Evolutionary conservation across 2,329 filamentous ascomycete genomes (phyloP), one percentile per base, ranked within the genome.

Genomic region (Colletotrichum abscissum): DNA sequence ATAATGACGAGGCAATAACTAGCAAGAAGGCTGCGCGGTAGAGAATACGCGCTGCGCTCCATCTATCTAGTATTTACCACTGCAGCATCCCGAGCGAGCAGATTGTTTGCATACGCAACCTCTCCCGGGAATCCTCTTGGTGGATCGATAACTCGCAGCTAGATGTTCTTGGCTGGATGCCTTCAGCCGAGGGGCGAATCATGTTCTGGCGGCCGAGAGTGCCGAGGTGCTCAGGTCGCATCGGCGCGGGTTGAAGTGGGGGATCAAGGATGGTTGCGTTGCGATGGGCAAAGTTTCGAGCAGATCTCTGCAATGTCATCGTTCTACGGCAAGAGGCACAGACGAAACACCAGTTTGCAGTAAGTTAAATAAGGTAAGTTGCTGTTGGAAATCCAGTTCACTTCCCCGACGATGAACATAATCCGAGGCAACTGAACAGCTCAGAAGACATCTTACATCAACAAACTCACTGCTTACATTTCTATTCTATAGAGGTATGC

Each of bases 71-170:
- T 5, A n/a, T 38, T 59, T 64, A 59, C 9, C 1, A 33, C 9
- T 28, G 24, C 6, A 11, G 14, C n/a, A 16, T 26, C n/a, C 6
- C 19, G 68, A 16, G 19, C 8, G 22, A 58, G n/a, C n/a, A 59
- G 26, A 14, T 6, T 16, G 46, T 16, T 56, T 62, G 54, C 66
- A 63, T 30, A 65, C 52, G 54, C 54, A 59, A 69, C 42, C 60
- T 14, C 33, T 22, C 28, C n/a, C 8, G 19, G 26, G 46, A 35
- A 63, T 49, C 46, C 63, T 57, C 56, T 52, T 6, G 16, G 49
- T 30, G 63, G 56, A 46, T 22, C 63, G 56, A 71, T 67, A 24
- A 62, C 28, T 22, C 24, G 57, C 57, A 63, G 63, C 19, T 56
- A 55, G 11, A 22, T 28, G 9, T 12, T 28, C 69, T 67, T 62